A percentile compares a stretch with the other conserved stretches of the same genome.
Conservation (phyloP, 2,329 filamentous ascomycete genomes). For the Fusarium tuaranense region DNA sequence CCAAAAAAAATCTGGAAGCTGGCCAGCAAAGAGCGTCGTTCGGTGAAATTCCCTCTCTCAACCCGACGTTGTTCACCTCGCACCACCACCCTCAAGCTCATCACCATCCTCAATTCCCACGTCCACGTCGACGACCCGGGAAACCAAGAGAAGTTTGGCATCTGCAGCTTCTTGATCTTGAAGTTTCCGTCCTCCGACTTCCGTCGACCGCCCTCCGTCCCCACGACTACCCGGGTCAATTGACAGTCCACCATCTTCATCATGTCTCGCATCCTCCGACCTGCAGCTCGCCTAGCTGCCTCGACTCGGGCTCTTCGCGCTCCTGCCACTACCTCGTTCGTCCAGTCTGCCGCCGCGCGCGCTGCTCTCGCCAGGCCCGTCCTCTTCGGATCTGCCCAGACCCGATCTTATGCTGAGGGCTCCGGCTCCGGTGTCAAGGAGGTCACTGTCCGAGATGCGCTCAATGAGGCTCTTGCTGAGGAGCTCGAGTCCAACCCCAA, state of each 20-base stretch:
- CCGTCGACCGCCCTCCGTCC: conserved; percentile 23
- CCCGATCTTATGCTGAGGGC: conserved; percentile 67
- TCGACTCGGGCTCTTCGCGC: conserved; percentile 54
- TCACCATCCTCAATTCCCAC: conserved; percentile 41
- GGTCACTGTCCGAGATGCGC: conserved; percentile 94
- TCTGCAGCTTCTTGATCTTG: conserved; percentile 38
- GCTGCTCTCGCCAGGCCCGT: conserved; percentile 52
- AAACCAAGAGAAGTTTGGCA: conserved; percentile 39
- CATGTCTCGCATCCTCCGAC: conserved; percentile 66
- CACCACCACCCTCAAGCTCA: conserved; percentile 43
- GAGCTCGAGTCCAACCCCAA: conserved; percentile 95
- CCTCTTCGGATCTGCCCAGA: conserved; percentile 57
- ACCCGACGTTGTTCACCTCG: conserved; percentile 42
- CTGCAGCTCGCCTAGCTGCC: conserved; percentile 61
- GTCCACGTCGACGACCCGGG: conserved; percentile 43
- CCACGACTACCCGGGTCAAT: conserved; percentile 39
- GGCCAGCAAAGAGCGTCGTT: conserved; percentile 39
- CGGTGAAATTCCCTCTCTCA: conserved; percentile 50
- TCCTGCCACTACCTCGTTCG: conserved; percentile 51
- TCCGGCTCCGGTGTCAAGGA: conserved; percentile 76
- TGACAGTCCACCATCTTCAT: conserved; percentile 40
- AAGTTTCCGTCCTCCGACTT: conserved; percentile 21
- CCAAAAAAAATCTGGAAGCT: conserved; percentile 48
- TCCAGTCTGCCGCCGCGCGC: conserved; percentile 53
- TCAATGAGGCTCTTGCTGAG: conserved; percentile 98